Evolutionary conservation across 805 yeast species (phyloP), one percentile per base, ranked within the genome.

Genomic region (Myxozyma nipponensis): DNA sequence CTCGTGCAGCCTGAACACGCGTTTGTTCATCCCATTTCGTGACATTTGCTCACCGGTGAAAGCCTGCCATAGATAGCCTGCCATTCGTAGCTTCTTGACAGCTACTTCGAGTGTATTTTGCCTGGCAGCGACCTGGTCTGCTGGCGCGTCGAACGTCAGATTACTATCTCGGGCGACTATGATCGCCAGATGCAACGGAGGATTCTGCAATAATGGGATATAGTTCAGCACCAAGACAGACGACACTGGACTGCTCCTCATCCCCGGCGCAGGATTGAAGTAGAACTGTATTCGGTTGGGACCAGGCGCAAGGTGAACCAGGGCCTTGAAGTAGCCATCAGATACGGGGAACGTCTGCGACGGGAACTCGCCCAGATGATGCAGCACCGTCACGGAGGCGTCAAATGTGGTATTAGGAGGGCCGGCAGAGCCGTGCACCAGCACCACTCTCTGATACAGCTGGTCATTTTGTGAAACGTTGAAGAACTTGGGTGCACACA

Each of bases 31-130:
- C 0, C 93, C 90, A 41, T 79, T 76, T 36, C 83, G 71, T 46
- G 80, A 66, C 95, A 91, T 87, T 63, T 89, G 96, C 59, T 90
- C 97, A 60, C 81, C 82, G 0, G 97, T 90, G 66, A 77, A 89
- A 0, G 96, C 95, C 61, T 87, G 91, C 95, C 87, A 86, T 67
- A 90, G 67, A 59, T 95, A 75, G 3, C 85, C 95, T 2, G 86
- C 96, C 53, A 88, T 78, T 60, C 93, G 78, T 57, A 91, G 65
- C 64, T 87, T 87, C 57, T 72, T 73, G 18, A 85, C 70, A 1
- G 96, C 96, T 3, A 82, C 65, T n/a, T 81, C 81, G 21, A 90
- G 59, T 13, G 74, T 78, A 54, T 86, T 82, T 1, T 82, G 83
- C 57, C 86, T 93, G 28, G 72, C 66, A 21, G 64, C 58, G 4